Evolutionary conservation across 208 protist species (phyloP).

Genomic region (Crithidia fasciculata): DNA sequence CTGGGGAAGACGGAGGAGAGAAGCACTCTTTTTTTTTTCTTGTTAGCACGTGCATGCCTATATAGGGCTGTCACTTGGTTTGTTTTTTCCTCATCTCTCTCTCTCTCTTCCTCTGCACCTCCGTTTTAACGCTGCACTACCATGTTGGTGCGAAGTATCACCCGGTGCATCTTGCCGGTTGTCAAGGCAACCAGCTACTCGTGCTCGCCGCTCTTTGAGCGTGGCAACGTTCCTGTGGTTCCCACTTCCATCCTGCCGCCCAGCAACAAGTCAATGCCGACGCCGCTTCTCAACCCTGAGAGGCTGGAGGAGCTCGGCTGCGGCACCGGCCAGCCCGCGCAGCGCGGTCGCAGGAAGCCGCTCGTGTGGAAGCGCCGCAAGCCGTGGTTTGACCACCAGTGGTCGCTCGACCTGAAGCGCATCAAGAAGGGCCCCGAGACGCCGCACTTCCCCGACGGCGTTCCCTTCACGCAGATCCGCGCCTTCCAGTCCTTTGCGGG

Average conservation of each 20-base stretch:
- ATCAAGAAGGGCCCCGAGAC: constrained; percentile 85
- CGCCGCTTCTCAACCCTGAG: constrained; percentile 67
- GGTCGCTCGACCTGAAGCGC: constrained; percentile 83
- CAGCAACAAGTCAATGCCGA: constrained; percentile 73
- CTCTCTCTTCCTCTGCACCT: not conserved
- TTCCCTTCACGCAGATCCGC: constrained; percentile 88
- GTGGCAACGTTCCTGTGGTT: constrained; percentile 12
- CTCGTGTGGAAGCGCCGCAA: constrained; percentile 91
- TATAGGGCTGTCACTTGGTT: not conserved
- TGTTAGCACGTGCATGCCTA: not conserved
- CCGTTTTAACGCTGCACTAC: constrained; percentile 2
- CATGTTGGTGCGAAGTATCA: constrained; percentile 34
- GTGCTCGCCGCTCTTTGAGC: constrained; percentile 27
- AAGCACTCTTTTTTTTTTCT: not conserved
- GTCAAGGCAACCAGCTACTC: constrained; percentile 65
- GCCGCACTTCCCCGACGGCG: constrained; percentile 84
- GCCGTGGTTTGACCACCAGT: constrained; percentile 90
- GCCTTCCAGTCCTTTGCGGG: constrained; percentile 88
- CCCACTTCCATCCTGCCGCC: constrained; percentile 36
- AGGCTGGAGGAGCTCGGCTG: constrained; percentile 53
- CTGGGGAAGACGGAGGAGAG: not conserved
- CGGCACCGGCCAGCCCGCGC: constrained; percentile 83
- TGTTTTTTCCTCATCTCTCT: constrained; percentile 2
- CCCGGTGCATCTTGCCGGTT: constrained; percentile 44
- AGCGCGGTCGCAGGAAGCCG: constrained; percentile 80